A percentile compares a stretch with the other conserved stretches of the same genome.
Conservation (phyloP, 306 rosid genomes). For the Purshia tridentata region DNA sequence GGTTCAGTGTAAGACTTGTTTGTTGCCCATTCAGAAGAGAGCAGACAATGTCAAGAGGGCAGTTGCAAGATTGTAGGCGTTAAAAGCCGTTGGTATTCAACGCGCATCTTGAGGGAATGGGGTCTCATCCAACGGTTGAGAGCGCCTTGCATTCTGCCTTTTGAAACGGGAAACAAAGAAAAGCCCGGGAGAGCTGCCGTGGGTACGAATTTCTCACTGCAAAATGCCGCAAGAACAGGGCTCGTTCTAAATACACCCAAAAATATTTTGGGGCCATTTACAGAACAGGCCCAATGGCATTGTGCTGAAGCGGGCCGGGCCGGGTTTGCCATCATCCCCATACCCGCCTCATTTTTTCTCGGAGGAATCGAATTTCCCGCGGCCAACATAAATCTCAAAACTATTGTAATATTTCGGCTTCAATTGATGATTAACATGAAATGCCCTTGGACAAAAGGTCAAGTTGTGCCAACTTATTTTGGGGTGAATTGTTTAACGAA, state of each 20-base stretch:
- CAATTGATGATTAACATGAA: too few species aligned
- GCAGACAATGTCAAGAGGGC: constrained; percentile 29
- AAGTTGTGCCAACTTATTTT: too few species aligned
- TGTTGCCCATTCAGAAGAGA: constrained; percentile 13
- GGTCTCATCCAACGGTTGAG: constrained; percentile 19
- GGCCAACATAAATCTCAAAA: too few species aligned
- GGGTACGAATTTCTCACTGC: constrained; percentile 3
- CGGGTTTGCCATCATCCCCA: too few species aligned
- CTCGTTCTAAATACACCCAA: not conserved
- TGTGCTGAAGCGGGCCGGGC: too few species aligned
- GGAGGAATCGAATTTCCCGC: too few species aligned
- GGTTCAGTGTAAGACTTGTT: not conserved
- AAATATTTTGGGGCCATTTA: not conserved
- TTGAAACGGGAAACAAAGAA: constrained; percentile 26
- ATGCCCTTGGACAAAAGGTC: too few species aligned
- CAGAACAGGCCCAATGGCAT: too few species aligned
- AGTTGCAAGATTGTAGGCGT: constrained; percentile 36
- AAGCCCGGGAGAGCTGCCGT: constrained; percentile 20
- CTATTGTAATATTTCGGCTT: too few species aligned
- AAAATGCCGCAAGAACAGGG: not conserved
- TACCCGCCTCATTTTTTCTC: too few species aligned
- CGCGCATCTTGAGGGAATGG: constrained; percentile 34
- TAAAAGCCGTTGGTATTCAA: constrained; percentile 32
- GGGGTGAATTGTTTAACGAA: too few species aligned
- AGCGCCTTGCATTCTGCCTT: constrained; percentile 32